phyloP scores from a whole-genome alignment of 2,329 filamentous ascomycete species.

The Neofusicoccum sp. region DNA sequence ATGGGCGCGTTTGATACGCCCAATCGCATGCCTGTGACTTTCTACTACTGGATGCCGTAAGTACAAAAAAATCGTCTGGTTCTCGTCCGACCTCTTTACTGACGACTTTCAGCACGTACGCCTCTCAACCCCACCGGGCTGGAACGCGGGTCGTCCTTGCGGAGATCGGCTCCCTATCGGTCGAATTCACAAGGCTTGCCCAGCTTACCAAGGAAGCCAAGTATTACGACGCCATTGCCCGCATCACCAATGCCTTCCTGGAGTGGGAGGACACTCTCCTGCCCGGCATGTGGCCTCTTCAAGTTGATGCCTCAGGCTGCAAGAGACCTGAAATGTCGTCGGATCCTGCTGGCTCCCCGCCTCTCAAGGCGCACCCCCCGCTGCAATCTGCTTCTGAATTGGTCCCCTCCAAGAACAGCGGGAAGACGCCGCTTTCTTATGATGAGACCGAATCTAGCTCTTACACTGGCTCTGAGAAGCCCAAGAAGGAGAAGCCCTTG shows the following conservation, averaged over 20 bases:
- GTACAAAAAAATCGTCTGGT: conserved; percentile 41
- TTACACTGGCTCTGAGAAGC: conserved; percentile 40
- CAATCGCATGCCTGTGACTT: conserved; percentile 62
- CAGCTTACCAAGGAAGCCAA: conserved; percentile 46
- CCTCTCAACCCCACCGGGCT: conserved; percentile 36
- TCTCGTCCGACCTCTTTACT: too few species aligned
- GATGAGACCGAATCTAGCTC: neutral
- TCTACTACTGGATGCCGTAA: conserved; percentile 55
- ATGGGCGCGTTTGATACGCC: conserved; percentile 67
- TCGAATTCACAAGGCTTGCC: conserved; percentile 50
- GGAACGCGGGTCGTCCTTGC: conserved; percentile 45
- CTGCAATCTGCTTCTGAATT: neutral
- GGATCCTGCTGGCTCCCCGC: neutral
- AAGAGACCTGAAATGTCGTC: neutral
- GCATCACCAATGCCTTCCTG: conserved; percentile 43
- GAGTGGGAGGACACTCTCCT: conserved; percentile 44
- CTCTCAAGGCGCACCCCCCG: neutral
- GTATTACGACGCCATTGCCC: conserved; percentile 48
- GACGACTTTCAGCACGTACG: conserved; percentile 7
- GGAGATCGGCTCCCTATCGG: conserved; percentile 47
- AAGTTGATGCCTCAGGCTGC: conserved; percentile 37
- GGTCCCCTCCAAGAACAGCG: neutral
- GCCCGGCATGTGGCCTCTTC: conserved; percentile 50
- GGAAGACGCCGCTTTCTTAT: neutral
- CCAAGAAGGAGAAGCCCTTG: conserved; percentile 19